These are phyloP conservation scores for Geranium incanum DNA, from an alignment of 441 rosid genomes.

Conservation along the genomic window DNA sequence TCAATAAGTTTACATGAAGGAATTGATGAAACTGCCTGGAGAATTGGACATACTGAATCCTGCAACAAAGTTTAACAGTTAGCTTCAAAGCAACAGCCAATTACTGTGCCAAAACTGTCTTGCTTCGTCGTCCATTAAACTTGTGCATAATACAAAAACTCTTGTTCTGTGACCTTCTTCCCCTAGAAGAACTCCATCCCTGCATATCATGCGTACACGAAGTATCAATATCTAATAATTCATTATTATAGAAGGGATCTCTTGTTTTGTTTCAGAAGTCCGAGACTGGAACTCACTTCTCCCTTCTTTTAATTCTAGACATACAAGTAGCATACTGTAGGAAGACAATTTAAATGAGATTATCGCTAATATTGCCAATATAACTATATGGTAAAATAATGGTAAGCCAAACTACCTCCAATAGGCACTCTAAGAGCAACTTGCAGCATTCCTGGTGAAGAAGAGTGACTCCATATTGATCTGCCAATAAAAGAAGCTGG, in stretches of 20 bases:
- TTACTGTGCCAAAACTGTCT: constrained; percentile 61
- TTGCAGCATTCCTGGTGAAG: constrained; percentile 98
- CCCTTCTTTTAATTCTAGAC: constrained; percentile 49
- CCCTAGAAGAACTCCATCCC: constrained; percentile 91
- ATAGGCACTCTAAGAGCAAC: constrained; percentile 73
- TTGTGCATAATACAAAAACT: constrained; percentile 88
- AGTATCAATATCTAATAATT: constrained; percentile 68
- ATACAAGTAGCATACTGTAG: constrained; percentile 42
- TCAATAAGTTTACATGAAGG: constrained; percentile 81
- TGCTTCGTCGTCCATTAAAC: constrained; percentile 91
- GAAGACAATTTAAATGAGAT: constrained; percentile 24
- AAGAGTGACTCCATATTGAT: constrained; percentile 68
- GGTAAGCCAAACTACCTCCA: constrained; percentile 59
- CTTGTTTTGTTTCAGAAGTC: constrained; percentile 69
- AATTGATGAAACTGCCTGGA: constrained; percentile 69
- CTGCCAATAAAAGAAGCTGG: constrained; percentile 80
- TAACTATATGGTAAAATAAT: constrained; percentile 19
- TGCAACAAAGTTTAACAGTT: constrained; percentile 87
- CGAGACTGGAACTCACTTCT: constrained; percentile 58
- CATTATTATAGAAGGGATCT: constrained; percentile 42
- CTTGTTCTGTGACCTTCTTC: constrained; percentile 80
- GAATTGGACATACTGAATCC: constrained; percentile 87
- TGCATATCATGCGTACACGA: constrained; percentile 93
- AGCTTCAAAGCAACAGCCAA: constrained; percentile 51
- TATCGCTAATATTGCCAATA: constrained; percentile 13